Conservation (phyloP, 208 protist genomes). For the Leptomonas seymouri region DNA sequence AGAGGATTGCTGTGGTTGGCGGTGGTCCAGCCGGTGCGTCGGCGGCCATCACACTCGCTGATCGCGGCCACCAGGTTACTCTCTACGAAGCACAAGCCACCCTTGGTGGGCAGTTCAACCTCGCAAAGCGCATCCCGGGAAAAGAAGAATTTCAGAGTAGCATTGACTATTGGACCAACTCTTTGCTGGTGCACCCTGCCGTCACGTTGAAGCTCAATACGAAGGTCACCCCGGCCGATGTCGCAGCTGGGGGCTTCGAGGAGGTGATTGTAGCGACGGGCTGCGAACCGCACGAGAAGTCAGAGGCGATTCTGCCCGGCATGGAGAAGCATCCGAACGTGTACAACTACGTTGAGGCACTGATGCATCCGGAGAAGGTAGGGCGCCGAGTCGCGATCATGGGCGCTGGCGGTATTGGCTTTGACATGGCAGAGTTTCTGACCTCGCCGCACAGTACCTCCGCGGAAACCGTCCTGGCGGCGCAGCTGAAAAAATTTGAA, state of each 20-base stretch:
- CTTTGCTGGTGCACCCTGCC: slow-evolving; percentile 60
- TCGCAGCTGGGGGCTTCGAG: slow-evolving; percentile 76
- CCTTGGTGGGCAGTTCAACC: slow-evolving; percentile 94
- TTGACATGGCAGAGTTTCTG: slow-evolving; percentile 91
- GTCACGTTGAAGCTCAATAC: slow-evolving; percentile 82
- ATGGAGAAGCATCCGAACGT: slow-evolving; percentile 72
- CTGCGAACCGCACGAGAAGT: slow-evolving; percentile 64
- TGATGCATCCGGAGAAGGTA: slow-evolving; percentile 56
- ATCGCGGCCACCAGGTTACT: slow-evolving; percentile 89
- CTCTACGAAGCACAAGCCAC: slow-evolving; percentile 75
- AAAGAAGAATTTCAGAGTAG: slow-evolving; percentile 94
- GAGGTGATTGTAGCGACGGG: slow-evolving; percentile 91
- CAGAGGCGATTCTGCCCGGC: slow-evolving; percentile 46
- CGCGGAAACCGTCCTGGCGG: slow-evolving; percentile 26
- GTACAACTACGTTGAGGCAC: slow-evolving; percentile 84
- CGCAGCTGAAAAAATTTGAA: slow-evolving; percentile 30
- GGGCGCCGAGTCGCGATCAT: slow-evolving; percentile 87
- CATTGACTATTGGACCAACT: slow-evolving; percentile 89
- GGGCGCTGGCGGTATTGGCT: slow-evolving; percentile 93
- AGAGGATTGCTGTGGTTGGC: slow-evolving; percentile 90
- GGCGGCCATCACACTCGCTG: slow-evolving; percentile 82
- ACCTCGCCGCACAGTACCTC: slow-evolving; percentile 29
- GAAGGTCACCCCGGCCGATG: slow-evolving; percentile 55
- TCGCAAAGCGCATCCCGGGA: slow-evolving; percentile 92
- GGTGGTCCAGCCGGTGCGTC: slow-evolving; percentile 90